phyloP scores from a whole-genome alignment of 306 rosid species.

The Abrus precatorius region DNA sequence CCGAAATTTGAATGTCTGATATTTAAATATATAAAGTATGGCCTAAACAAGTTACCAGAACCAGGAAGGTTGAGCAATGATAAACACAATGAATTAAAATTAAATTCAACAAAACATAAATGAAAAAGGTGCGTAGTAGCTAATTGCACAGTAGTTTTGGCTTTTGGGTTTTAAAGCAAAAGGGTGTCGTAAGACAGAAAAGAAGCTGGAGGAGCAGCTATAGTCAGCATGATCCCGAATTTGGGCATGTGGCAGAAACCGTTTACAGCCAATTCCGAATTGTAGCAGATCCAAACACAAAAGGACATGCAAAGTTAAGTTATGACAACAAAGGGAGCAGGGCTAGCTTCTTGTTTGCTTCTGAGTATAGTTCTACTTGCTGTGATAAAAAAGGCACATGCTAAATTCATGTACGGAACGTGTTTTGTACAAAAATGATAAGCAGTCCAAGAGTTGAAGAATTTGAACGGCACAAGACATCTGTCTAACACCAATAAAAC shows the following conservation, averaged over 20 bases:
- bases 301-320: neutral
- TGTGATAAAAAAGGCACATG: neutral
- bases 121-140: neutral
- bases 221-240: conserved; percentile 1
- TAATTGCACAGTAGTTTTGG: neutral
- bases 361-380: neutral
- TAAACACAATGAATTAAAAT: neutral
- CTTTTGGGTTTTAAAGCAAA: conserved; percentile 26
- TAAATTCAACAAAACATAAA: neutral
- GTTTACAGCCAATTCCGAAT: neutral
- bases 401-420: conserved; percentile 9
- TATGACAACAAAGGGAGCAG: neutral
- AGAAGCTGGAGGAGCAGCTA: neutral
- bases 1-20: neutral
- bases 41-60: neutral
- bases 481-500: neutral
- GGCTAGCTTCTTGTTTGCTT: conserved; percentile 31
- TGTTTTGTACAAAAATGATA: neutral
- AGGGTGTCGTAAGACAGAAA: neutral
- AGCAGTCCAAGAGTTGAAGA: neutral
- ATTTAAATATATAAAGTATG: neutral
- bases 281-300: conserved; percentile 44
- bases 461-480: neutral
- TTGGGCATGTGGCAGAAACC: conserved; percentile 36
- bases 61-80: neutral